These are phyloP conservation scores for Phytophthora hybrid DNA, from an alignment of 352 stramenopile genomes.

Conservation along the genomic window DNA sequence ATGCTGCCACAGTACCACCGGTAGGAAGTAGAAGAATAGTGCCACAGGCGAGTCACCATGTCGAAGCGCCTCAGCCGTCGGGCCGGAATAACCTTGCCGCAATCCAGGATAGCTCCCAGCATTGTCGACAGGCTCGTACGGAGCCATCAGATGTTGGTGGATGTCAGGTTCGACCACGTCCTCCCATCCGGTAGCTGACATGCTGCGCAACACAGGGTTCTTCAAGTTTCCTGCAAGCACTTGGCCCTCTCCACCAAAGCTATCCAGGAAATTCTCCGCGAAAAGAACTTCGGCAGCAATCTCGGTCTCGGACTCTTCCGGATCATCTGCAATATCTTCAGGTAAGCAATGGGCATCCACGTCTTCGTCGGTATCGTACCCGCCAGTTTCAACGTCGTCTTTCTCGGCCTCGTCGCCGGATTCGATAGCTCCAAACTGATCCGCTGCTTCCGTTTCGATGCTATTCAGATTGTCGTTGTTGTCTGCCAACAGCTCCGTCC, in stretches of 20 bases:
- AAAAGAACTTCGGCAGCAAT: background rate
- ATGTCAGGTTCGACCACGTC: background rate
- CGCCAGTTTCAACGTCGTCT: too few species aligned
- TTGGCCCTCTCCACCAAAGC: background rate
- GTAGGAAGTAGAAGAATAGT: background rate
- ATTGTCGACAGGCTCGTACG: slow-evolving; percentile 9
- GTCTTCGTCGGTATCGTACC: too few species aligned
- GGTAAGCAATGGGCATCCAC: too few species aligned
- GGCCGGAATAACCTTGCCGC: slow-evolving; percentile 5
- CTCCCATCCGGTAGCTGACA: background rate
- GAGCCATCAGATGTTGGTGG: background rate
- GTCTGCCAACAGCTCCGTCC: slow-evolving; percentile 1
- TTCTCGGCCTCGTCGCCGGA: too few species aligned
- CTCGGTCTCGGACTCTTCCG: background rate
- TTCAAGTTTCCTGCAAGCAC: background rate
- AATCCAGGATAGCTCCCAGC: background rate
- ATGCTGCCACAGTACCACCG: background rate
- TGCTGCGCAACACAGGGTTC: background rate
- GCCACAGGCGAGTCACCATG: background rate
- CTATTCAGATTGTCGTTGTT: slow-evolving; percentile 23
- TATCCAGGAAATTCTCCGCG: too few species aligned
- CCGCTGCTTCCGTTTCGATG: too few species aligned
- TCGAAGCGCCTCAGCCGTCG: background rate
- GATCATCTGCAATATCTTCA: too few species aligned
- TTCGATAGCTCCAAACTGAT: too few species aligned